These are phyloP conservation scores for Echria macrotheca DNA, from an alignment of 495 filamentous ascomycete species.

Conservation along the genomic window DNA sequence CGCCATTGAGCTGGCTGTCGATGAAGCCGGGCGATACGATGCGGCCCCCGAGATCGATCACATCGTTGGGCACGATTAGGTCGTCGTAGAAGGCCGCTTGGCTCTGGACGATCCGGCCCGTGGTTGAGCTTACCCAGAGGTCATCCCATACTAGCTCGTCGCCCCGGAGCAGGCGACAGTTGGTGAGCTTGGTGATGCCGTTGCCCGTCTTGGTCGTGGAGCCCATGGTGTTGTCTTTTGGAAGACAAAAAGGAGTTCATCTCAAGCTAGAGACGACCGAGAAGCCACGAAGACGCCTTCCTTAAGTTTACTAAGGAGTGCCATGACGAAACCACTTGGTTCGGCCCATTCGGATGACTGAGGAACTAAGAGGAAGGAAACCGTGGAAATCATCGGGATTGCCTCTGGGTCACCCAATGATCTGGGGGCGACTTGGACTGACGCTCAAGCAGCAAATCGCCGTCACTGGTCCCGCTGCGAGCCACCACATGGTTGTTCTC, in stretches of 20 bases:
- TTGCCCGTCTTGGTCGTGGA: slow-evolving; percentile 14
- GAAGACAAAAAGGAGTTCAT: not conserved
- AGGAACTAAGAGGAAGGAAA: slow-evolving; percentile 27
- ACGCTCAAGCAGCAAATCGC: no score
- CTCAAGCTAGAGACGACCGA: not conserved
- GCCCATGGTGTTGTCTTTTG: not conserved
- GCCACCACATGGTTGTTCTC: no score
- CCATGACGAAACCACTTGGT: not conserved
- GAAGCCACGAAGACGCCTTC: no score
- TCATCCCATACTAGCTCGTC: slow-evolving; percentile 62
- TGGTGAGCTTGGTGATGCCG: slow-evolving; percentile 76
- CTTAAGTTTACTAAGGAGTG: no score
- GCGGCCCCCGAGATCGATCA: slow-evolving; percentile 69
- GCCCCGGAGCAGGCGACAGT: slow-evolving; percentile 65
- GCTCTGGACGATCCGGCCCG: slow-evolving; percentile 69
- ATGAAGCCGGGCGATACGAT: slow-evolving; percentile 79
- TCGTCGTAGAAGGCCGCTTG: slow-evolving; percentile 72
- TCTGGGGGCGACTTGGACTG: no score
- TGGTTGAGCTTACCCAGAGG: slow-evolving; percentile 70
- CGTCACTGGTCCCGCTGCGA: no score
- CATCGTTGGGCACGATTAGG: slow-evolving; percentile 50
- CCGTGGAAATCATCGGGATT: not conserved
- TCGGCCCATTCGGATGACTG: not conserved
- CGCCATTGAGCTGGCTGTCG: slow-evolving; percentile 82
- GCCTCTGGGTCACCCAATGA: not conserved